Percentiles rank a stretch among this genome's conserved stretches.
These are phyloP conservation scores for Niebla homalea DNA, from an alignment of 495 filamentous ascomycete genomes.

Conservation along the genomic window DNA sequence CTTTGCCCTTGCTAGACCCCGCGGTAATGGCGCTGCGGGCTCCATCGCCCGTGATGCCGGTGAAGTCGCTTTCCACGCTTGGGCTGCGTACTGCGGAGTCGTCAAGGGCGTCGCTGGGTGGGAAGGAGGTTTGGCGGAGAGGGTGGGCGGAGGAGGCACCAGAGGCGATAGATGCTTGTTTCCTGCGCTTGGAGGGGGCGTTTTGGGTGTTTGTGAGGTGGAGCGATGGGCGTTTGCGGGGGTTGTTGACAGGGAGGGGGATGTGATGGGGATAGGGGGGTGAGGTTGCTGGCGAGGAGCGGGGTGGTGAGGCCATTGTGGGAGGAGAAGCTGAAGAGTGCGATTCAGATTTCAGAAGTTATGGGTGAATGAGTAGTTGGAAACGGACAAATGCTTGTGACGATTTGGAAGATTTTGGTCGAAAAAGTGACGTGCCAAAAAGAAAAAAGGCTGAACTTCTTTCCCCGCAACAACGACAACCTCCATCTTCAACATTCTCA, in stretches of 20 bases:
- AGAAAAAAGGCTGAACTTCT: background rate
- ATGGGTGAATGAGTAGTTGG: background rate
- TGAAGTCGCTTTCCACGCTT: conserved; percentile 53
- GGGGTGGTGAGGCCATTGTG: conserved; percentile 51
- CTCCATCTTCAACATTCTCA: too few relatives aligned
- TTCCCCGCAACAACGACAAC: background rate
- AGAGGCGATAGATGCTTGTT: conserved; percentile 36
- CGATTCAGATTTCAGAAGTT: background rate
- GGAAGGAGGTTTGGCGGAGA: conserved; percentile 82
- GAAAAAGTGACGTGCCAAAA: background rate
- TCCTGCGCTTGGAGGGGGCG: conserved; percentile 45
- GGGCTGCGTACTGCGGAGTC: conserved; percentile 45
- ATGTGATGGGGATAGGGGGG: conserved; percentile 37
- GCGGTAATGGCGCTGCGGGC: conserved; percentile 39
- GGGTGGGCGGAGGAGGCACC: conserved; percentile 48
- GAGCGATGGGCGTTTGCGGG: conserved; percentile 46
- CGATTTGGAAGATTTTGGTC: background rate
- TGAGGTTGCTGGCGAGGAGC: conserved; percentile 33
- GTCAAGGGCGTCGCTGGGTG: conserved; percentile 40
- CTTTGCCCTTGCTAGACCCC: conserved; percentile 31
- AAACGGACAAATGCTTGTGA: background rate
- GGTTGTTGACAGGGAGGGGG: conserved; percentile 34
- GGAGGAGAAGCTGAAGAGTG: background rate
- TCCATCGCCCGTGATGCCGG: conserved; percentile 42
- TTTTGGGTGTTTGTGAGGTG: conserved; percentile 23